Evolutionary conservation across 352 stramenopile species (phyloP), one percentile per base, ranked within the genome.

Genomic region (Phytophthora palmivora): DNA sequence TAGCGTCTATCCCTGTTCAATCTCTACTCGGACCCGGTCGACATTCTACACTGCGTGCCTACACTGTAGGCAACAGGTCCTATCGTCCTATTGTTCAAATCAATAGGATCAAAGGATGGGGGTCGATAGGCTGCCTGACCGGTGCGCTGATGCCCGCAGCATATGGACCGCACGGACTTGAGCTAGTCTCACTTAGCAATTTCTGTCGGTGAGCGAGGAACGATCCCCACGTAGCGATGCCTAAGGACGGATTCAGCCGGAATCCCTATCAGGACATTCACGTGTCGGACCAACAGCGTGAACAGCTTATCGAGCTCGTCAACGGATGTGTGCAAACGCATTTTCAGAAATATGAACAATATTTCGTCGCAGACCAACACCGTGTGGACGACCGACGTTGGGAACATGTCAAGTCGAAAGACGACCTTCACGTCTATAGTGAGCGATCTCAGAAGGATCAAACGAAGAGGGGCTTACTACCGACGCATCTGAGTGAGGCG

Each of bases 291-390:
- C 33, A 63, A 1, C 53, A 69, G 22, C 55, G 57, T 2, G 42
- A 67, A 4, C 54, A 76, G 37, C 57, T 79, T 8, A 55, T 72
- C 18, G 44, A 76, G 0, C 56, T 79, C 21, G 71, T 74, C 3
- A 56, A 69, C 15, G 58, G 41, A 18, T 74, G 60, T 44, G 60
- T 79, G n/a, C 45, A 74, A 39, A 57, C 50, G 10, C 63, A 76
- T 44, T 69, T 77, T 26, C 54, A 63, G 19, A 78, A 80, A n/a
- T 88, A 82, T 47, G 68, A 82, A 52, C 15, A 54, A 9, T 85
- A 71, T 39, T 66, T 69, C 16, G 43, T 68, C 4, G 38, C 45
- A 0, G 65, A 74, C 4, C 52, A 68, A 11, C 60, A 66, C 30
- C 50, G 54, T 1, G 66, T 85, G 12, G 67, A 88, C 53, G 45